Base-by-base conservation (phyloP, 1,284 basidiomycete genomes). In the Chiua sp. region DNA sequence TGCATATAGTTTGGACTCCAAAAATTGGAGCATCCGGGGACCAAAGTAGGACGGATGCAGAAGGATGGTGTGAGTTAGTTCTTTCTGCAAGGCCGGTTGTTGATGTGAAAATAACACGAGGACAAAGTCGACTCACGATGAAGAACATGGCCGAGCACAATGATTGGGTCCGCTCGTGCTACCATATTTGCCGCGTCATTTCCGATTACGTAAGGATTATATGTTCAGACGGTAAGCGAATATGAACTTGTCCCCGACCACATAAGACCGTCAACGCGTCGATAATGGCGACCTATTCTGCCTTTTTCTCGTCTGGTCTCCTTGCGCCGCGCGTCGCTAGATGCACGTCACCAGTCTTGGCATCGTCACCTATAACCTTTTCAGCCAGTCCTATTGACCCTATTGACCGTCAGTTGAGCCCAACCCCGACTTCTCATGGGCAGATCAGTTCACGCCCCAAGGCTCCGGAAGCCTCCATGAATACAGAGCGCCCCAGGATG, bases 11-110 rank as follows among this genome's bases (percentile, higher is more conserved):
- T 98, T 98, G 59, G 91, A 90, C 73, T 94, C 89, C 60, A 99
- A 87, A 78, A 94, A 98, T 65, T 93, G 91, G 61, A 94, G 86
- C 87, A 98, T 96, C 63, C 93, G 91, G 8, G 97, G 94, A 18
- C 97, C 97, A 75, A 98, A 99, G 79, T 97, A 99, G 26, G 96
- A 98, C 18, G 97, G 97, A 75, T 98, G 97, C 30, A 99, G 85
- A 55, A 96, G 88, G 72, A 98, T 97, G 7, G 94, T 96, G 77
- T 98, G 95, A 32, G 93, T 94, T 35, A 98, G 86, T 74, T 96
- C 91, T 85, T 98, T 97, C 94, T 96, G 73, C 18, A 56, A 26
- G 2, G 2, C 23, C 15, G n/a, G 8, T 61, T 51, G 4, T 53
- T 4, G 39, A 48, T n/a, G 20, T 33, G n/a, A 53, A 32, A 15